Base-by-base conservation (phyloP, 2,329 filamentous ascomycete genomes). In the Epichloe glyceriae region DNA sequence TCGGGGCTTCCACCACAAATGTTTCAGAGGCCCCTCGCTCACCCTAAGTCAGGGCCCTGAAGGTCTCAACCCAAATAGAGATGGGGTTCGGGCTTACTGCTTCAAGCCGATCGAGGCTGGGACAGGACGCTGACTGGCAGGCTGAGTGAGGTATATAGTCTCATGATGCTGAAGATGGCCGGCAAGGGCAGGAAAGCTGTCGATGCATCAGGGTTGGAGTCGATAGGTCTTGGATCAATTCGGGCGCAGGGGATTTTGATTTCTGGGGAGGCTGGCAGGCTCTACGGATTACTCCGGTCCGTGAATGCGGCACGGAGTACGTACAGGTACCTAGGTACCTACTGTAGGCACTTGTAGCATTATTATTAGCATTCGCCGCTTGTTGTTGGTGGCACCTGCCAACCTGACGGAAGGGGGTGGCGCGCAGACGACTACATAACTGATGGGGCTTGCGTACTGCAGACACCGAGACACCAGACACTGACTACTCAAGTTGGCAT, bases 81-180 rank as follows among this genome's bases (percentile, higher is more conserved):
- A 40, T 39, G 39, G 17, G 45, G 38, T 42, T 46, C n/a, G 52
- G 47, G 40, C 47, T 40, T 50, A 46, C 41, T 46, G 46, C 49
- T 56, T 61, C 59, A 61, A 54, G 60, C 60, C 58, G 61, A 62
- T 57, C 52, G 61, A 62, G 62, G 60, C 64, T 59, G 57, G 57
- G 57, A 58, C 52, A 51, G 51, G 50, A 53, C 50, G 50, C 30
- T 19, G 42, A n/a, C 12, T 40, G 46, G 22, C 19, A 15, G 15
- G 12, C n/a, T 46, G 45, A 48, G 53, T 53, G 55, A 57, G 55
- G 58, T 58, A 55, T 50, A 57, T 59, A 58, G 57, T 60, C 55
- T 60, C 64, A 66, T 66, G 57, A 55, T 64, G 61, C 55, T 58
- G 43, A 53, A 44, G 39, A 12, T 52, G 52, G 37, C n/a, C 14